Conservation (phyloP, 306 rosid genomes). For the Quercus wislizeni region DNA sequence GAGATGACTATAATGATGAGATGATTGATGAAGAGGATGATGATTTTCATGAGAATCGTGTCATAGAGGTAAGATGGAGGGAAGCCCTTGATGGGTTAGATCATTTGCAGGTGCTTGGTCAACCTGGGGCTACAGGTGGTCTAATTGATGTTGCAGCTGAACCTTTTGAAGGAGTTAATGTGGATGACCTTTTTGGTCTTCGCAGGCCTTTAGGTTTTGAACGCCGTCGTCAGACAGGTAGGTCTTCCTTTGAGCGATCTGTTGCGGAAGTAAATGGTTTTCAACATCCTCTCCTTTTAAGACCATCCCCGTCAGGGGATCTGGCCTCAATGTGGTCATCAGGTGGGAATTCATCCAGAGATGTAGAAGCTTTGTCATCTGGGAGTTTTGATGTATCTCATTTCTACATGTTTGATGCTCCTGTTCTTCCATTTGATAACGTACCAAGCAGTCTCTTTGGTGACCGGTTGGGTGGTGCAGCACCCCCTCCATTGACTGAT, state of each 20-base stretch:
- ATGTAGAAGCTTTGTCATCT: slow-evolving; percentile 67
- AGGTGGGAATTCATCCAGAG: slow-evolving; percentile 61
- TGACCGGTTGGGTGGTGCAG: slow-evolving; percentile 80
- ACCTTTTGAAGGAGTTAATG: slow-evolving; percentile 97
- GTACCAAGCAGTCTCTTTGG: slow-evolving; percentile 69
- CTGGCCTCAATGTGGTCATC: slow-evolving; percentile 80
- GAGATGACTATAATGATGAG: slow-evolving; percentile 89
- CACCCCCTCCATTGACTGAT: slow-evolving; percentile 92
- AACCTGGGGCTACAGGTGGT: slow-evolving; percentile 74
- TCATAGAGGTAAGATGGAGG: slow-evolving; percentile 97
- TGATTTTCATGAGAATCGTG: slow-evolving; percentile 92
- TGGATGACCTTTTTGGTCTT: slow-evolving; percentile 92
- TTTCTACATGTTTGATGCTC: slow-evolving; percentile 97
- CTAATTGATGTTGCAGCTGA: slow-evolving; percentile 90
- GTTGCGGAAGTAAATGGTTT: slow-evolving; percentile 83
- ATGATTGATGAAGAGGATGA: slow-evolving; percentile 95
- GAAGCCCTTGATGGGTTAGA: slow-evolving; percentile 97
- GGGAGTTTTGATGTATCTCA: slow-evolving; percentile 79
- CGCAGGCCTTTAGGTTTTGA: slow-evolving; percentile 79
- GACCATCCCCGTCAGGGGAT: slow-evolving; percentile 82
- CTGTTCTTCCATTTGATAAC: slow-evolving; percentile 83
- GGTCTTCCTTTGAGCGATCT: slow-evolving; percentile 89
- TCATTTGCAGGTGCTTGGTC: slow-evolving; percentile 93
- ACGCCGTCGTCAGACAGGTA: slow-evolving; percentile 86
- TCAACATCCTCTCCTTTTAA: slow-evolving; percentile 92